Evolutionary conservation across 345 rosid species (phyloP), one percentile per base, ranked within the genome.

Genomic region (Bretschneidera sinensis): DNA sequence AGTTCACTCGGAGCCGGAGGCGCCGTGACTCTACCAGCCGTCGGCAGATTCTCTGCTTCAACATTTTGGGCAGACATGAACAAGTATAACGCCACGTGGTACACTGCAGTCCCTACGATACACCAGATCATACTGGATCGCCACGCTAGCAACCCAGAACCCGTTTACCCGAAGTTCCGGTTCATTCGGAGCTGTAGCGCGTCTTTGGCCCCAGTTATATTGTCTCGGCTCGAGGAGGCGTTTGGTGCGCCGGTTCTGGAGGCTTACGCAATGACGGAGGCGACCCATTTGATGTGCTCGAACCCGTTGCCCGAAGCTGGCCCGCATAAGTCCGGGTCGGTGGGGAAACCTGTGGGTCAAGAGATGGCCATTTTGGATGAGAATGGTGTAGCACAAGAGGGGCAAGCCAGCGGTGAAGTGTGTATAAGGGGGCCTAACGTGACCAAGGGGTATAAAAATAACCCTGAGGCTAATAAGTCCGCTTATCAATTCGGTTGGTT

Each of bases 211-310:
- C 92, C 92, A 9, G 48, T 72, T 24, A 76, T 86, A 50, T 24
- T 86, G 67, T 74, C 64, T 2, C 78, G 87, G 61, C 83, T 86
- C 0, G 92, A 86, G 71, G 79, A 71, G 50, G 64, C 77, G 4
- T 83, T 86, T 20, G 75, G 70, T 0, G 87, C 89, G n/a, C 92
- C 92, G 0, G 92, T 86, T 21, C 79, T 86, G 20, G 89, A 86
- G 77, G 87, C 92, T 31, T 86, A 86, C 54, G 92, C 92, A 14
- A 86, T 86, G 92, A 86, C 92, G 0, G 92, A 86, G 74, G 89
- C 89, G 3, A 56, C 83, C 18, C 92, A 86, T 64, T 57, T 83
- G 67, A 86, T 86, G 92, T 59, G 74, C 33, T 83, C 92, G 1
- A 86, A 83, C 75, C 92, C 89, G 9, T 72, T 83, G 62, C 87